Conservation (phyloP, 768 basidiomycete species). For the Macrolepiota dolichaula region DNA sequence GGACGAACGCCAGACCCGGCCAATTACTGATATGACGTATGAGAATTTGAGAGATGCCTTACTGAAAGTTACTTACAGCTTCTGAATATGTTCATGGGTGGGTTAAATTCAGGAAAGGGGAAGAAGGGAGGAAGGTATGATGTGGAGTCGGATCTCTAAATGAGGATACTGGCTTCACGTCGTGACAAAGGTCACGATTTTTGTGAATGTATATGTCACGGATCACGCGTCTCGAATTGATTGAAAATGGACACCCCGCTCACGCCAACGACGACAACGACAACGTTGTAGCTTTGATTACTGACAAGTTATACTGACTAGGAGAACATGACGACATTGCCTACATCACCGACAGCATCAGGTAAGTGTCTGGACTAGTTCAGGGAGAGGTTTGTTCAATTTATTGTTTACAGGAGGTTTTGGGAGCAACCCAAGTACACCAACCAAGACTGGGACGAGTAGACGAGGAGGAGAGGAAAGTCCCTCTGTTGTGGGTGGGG, state of each 20-base stretch:
- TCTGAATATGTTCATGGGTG: slow-evolving; percentile 79
- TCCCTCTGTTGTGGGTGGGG: background rate
- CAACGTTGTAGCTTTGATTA: background rate
- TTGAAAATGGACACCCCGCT: background rate
- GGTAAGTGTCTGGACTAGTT: background rate
- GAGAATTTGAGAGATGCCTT: background rate
- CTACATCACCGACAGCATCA: background rate
- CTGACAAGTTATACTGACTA: background rate
- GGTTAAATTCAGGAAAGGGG: background rate
- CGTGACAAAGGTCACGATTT: slow-evolving; percentile 34
- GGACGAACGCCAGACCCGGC: slow-evolving; percentile 91
- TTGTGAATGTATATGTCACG: slow-evolving; percentile 14
- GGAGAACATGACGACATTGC: background rate
- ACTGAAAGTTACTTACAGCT: slow-evolving; percentile 50
- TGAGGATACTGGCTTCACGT: slow-evolving; percentile 25
- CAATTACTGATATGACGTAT: slow-evolving; percentile 55
- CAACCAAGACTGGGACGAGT: background rate
- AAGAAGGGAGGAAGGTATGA: slow-evolving; percentile 13
- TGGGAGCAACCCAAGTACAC: slow-evolving; percentile 2
- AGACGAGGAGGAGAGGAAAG: background rate
- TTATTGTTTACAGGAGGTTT: background rate
- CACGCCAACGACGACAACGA: background rate
- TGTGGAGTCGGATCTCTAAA: slow-evolving; percentile 12
- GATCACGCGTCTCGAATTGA: background rate
- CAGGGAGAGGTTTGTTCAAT: background rate